Evolutionary conservation across 768 basidiomycete species (phyloP), one percentile per base, ranked within the genome.

Genomic region (Suillus ampliporus): DNA sequence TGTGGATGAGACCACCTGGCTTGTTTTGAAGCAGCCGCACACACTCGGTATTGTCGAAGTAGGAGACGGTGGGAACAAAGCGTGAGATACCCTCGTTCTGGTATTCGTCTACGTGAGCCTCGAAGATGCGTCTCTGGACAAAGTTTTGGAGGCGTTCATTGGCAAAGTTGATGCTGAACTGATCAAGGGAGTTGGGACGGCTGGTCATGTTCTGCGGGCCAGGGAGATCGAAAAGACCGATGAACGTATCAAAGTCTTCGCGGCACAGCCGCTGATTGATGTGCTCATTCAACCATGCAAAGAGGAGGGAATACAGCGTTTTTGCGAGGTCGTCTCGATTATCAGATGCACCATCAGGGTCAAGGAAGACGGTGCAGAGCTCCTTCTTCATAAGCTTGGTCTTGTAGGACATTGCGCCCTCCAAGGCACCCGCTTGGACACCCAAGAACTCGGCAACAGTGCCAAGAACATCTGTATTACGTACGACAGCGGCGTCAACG

Each of bases 141-240:
- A 91, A 97, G 67, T 87, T 82, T 57, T 96, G 94, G 19, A 98
- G 75, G 1, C 93, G 88, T 73, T 99, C 97, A 69, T 95, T 95
- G 62, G 96, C 95, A 68, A 94, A 96, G 78, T 99, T 99, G 81
- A 98, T 84, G 76, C 92, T 93, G 75, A 99, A 95, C 65, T 98
- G 95, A 73, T 99, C 95, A 53, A 99, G 86, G 7, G 95, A 95
- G 77, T 99, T 98, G 61, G 91, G 82, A 2, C 94, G 85, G 61
- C 89, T 90, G 4, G 90, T 88, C 77, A 94, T 85, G 77, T 97
- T 96, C 75, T 97, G 95, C 5, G 91, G 86, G 6, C 97, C 95
- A 2, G 97, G 95, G 13, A 99, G 86, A 74, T 99, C 95, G 71
- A 99, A 90, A 40, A 99, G 83, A 10, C 95, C 94, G 67, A 99